phyloP scores from a whole-genome alignment of 306 rosid genomes.

The Cicer judaicum region DNA sequence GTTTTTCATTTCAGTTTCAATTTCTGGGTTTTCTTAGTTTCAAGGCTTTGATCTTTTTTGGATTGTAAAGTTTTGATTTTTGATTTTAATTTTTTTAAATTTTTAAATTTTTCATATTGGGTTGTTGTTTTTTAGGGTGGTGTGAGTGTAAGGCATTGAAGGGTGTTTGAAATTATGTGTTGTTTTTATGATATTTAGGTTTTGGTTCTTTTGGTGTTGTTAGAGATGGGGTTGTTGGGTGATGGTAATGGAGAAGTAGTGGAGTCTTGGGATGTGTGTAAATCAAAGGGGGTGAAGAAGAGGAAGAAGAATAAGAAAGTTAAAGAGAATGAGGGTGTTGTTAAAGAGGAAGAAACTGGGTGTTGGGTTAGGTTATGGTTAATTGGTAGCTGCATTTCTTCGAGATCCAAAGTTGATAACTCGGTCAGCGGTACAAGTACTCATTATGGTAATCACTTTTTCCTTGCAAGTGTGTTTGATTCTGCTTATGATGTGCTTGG shows the following conservation, averaged over 20 bases:
- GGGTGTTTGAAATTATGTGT: constrained; percentile 48
- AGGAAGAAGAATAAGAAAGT: constrained; percentile 69
- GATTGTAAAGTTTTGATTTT: constrained; percentile 48
- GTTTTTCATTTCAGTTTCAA: constrained; percentile 30
- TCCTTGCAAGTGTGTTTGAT: constrained; percentile 7
- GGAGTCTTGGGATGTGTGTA: constrained; percentile 68
- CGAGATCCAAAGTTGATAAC: constrained; percentile 97
- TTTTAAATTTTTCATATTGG: constrained; percentile 40
- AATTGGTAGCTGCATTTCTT: constrained; percentile 92
- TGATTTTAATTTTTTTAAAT: constrained; percentile 15
- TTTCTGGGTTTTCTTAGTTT: constrained; percentile 31
- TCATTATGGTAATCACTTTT: constrained; percentile 69
- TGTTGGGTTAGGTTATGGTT: constrained; percentile 82
- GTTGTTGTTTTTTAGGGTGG: constrained; percentile 27
- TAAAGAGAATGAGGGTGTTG: constrained; percentile 53
- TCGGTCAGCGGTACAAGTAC: constrained; percentile 80
- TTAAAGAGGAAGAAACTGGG: constrained; percentile 68
- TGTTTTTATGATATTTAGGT: constrained; percentile 54
- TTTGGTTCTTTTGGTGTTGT: constrained; percentile 54
- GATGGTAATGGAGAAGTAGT: constrained; percentile 75
- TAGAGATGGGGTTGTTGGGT: constrained; percentile 70
- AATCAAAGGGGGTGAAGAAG: constrained; percentile 70
- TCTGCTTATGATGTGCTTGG: constrained; percentile 32
- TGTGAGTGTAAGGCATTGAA: constrained; percentile 37
- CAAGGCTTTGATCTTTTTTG: constrained; percentile 36